These are phyloP conservation scores for Ajuga chamaepitys DNA, from an alignment of 257 asterid genomes.

Conservation along the genomic window DNA sequence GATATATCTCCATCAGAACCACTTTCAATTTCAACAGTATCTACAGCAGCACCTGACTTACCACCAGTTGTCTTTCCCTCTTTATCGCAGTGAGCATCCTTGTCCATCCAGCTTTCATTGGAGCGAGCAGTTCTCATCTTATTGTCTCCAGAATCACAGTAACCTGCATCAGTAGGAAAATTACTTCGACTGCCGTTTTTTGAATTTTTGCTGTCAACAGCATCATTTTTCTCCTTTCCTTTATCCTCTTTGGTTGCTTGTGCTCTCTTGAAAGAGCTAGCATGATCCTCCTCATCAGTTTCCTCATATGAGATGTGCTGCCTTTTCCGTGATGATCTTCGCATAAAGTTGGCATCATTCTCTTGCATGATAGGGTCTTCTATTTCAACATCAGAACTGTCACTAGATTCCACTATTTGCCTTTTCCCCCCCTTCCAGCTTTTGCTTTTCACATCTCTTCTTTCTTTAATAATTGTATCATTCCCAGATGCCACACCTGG, in stretches of 20 bases:
- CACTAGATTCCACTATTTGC: constrained; percentile 24
- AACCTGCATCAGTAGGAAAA: constrained; percentile 8
- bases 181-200: constrained; percentile 6
- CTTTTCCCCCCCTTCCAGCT: constrained; percentile 29
- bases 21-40: constrained; percentile 12
- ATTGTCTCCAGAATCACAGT: neutral
- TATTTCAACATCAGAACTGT: constrained; percentile 18
- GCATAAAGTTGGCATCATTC: constrained; percentile 13
- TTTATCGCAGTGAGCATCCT: constrained; percentile 7
- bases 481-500: constrained; percentile 1
- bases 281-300: constrained; percentile 35
- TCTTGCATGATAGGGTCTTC: constrained; percentile 25
- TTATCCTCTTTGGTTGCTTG: constrained; percentile 1
- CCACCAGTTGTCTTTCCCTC: constrained; percentile 10
- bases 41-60: constrained; percentile 2
- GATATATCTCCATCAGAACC: constrained; percentile 17
- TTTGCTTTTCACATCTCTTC: constrained; percentile 12
- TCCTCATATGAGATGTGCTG: constrained; percentile 48
- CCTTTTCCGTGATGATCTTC: constrained; percentile 50
- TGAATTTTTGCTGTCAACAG: neutral
- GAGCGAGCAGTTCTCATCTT: constrained; percentile 12
- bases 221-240: constrained; percentile 15
- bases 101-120: constrained; percentile 16
- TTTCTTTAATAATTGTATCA: constrained; percentile 11
- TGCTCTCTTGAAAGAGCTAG: constrained; percentile 23